Conservation (phyloP, 805 yeast species). For the Hanseniaspora pseudoguilliermondii region DNA sequence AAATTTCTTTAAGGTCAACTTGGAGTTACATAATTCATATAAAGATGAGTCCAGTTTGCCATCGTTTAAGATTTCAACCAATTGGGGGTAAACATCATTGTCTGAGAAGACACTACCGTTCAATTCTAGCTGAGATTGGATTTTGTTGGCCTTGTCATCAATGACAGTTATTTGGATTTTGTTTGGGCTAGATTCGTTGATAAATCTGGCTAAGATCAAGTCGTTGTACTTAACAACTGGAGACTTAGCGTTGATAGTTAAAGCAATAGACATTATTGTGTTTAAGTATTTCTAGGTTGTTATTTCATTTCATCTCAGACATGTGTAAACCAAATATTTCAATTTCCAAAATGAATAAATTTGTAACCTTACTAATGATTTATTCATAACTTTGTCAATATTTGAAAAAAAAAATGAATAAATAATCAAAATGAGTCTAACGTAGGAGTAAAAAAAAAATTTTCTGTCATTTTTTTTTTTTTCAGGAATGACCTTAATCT, state of each 20-base stretch:
- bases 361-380: not conserved
- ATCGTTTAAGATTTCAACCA: not conserved
- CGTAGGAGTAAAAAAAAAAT: too few relatives aligned
- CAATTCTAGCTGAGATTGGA: constrained; percentile 24
- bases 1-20: constrained; percentile 73
- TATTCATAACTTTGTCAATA: too few relatives aligned
- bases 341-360: not conserved
- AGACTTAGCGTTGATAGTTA: constrained; percentile 76
- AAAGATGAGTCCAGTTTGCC: constrained; percentile 38
- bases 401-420: too few relatives aligned
- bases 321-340: too few relatives aligned
- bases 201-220: constrained; percentile 63
- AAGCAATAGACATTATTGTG: constrained; percentile 19
- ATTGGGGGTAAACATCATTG: constrained; percentile 5
- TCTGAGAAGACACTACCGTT: not conserved
- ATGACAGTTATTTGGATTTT: constrained; percentile 50
- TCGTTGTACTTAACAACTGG: constrained; percentile 68
- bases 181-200: constrained; percentile 39
- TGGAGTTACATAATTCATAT: constrained; percentile 43
- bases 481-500: too few relatives aligned
- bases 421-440: too few relatives aligned
- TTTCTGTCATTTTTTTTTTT: too few relatives aligned
- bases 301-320: not conserved
- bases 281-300: not conserved
- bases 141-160: constrained; percentile 42